Percentiles rank a stretch among this genome's conserved stretches.
phyloP scores from a whole-genome alignment of 225 moss, liverwort and hornwort genomes.

The Ulota crispa region DNA sequence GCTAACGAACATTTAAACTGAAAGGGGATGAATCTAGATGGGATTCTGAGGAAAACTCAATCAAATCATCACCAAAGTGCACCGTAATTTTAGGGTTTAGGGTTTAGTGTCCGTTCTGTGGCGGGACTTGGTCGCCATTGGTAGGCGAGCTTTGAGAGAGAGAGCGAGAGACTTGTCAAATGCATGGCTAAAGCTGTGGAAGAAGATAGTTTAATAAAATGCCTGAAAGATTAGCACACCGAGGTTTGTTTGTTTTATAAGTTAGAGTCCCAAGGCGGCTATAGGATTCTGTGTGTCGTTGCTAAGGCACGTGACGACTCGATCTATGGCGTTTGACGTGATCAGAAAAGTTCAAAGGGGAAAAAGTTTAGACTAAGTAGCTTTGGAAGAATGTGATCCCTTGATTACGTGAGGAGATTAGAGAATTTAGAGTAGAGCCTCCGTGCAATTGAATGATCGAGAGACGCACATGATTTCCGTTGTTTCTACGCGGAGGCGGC shows the following conservation, averaged over 20 bases:
- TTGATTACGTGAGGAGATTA: not conserved
- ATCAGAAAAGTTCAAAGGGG: not conserved
- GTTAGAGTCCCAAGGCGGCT: no score
- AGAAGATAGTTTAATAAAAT: no score
- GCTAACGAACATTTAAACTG: not conserved
- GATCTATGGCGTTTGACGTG: not conserved
- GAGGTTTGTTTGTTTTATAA: not conserved
- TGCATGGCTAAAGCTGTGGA: not conserved
- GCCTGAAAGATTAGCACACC: no score
- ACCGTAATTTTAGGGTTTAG: not conserved
- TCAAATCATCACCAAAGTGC: not conserved
- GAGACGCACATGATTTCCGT: not conserved
- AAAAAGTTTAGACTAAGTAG: no score
- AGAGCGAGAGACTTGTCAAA: not conserved
- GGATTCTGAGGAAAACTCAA: not conserved
- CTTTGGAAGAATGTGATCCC: not conserved
- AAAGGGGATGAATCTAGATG: not conserved
- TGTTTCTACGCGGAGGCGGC: no score
- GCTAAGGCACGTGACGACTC: not conserved
- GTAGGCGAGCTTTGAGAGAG: not conserved
- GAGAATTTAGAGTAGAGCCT: not conserved
- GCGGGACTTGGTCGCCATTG: constrained; percentile 15
- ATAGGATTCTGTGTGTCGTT: not conserved
- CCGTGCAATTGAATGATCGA: not conserved
- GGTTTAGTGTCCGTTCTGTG: not conserved